Percentiles rank a stretch among this genome's conserved stretches.
Conservation (phyloP, 75 land plant genomes). For the Azolla pinnata region DNA sequence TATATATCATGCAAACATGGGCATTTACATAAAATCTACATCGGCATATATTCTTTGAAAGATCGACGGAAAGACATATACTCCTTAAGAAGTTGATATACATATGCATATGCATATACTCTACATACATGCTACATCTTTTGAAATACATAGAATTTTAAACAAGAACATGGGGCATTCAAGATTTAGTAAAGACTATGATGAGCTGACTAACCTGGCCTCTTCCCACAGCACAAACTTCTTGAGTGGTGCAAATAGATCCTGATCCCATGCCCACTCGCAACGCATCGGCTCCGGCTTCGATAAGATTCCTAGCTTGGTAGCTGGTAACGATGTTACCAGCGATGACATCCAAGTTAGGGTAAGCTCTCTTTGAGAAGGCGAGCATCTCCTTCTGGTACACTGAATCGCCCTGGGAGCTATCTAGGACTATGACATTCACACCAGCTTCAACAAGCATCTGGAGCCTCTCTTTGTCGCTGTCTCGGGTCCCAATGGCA, state of each 20-base stretch:
- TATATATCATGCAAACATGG: too few species aligned
- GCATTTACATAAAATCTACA: too few species aligned
- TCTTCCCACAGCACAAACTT: conserved; percentile 96
- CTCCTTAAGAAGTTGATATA: too few species aligned
- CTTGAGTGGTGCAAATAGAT: conserved; percentile 96
- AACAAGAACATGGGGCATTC: too few species aligned
- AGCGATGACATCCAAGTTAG: conserved; percentile 75
- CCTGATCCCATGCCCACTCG: conserved; percentile 99
- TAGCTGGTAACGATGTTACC: conserved; percentile 71
- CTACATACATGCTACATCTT: too few species aligned
- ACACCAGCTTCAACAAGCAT: conserved; percentile 73
- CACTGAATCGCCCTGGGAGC: conserved; percentile 93
- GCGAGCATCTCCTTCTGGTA: conserved; percentile 90
- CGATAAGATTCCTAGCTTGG: conserved; percentile 81
- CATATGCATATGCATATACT: too few species aligned
- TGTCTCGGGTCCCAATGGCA: conserved; percentile 80
- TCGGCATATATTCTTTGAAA: too few species aligned
- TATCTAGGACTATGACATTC: conserved; percentile 77
- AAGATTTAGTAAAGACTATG: too few species aligned
- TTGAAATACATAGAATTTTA: too few species aligned
- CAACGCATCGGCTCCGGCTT: conserved; percentile 87
- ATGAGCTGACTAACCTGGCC: conserved; percentile 79
- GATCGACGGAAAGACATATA: too few species aligned
- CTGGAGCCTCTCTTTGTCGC: conserved; percentile 68
- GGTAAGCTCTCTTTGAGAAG: conserved; percentile 53